Evolutionary conservation across 2,329 filamentous ascomycete species (phyloP).

Genomic region (Xylaria sp.): DNA sequence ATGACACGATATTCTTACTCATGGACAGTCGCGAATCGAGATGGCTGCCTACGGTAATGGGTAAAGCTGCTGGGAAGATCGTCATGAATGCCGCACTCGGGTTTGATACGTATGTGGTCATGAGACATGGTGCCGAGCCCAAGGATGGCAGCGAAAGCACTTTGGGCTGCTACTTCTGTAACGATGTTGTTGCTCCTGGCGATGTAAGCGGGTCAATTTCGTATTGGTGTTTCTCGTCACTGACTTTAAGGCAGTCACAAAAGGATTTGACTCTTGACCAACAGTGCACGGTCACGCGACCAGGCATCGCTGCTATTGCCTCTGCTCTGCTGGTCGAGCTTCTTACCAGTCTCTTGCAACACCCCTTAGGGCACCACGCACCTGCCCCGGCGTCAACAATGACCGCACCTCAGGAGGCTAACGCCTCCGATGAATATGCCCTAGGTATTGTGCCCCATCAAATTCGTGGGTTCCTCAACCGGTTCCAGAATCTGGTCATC

Average conservation of each 20-base stretch:
- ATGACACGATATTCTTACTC: conserved; percentile 94
- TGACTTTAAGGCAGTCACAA: conserved; percentile 72
- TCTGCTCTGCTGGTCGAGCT: conserved; percentile 92
- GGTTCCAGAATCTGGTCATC: conserved; percentile 78
- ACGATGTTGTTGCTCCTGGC: conserved; percentile 92
- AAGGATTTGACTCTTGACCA: conserved; percentile 97
- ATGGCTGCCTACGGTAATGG: conserved; percentile 97
- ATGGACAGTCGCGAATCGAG: conserved; percentile 96
- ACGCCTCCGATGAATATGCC: conserved; percentile 65
- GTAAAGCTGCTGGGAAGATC: conserved; percentile 90
- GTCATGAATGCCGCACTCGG: conserved; percentile 97
- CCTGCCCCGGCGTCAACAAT: conserved; percentile 62
- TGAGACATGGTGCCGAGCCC: conserved; percentile 85
- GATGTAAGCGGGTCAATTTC: conserved; percentile 72
- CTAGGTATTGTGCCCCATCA: conserved; percentile 81
- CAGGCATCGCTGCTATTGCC: conserved; percentile 90
- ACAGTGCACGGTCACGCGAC: conserved; percentile 96
- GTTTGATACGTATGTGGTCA: conserved; percentile 96
- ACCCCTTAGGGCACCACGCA: conserved; percentile 75
- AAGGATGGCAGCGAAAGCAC: conserved; percentile 68
- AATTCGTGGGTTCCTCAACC: conserved; percentile 80
- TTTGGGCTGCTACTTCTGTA: conserved; percentile 97
- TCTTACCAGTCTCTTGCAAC: conserved; percentile 86
- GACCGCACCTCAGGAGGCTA: conserved; percentile 58
- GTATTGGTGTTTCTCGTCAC: conserved; percentile 25